Evolutionary conservation across 371 early-diverging fungal species (phyloP).

Genomic region (Encephalitozoon intestinalis): DNA sequence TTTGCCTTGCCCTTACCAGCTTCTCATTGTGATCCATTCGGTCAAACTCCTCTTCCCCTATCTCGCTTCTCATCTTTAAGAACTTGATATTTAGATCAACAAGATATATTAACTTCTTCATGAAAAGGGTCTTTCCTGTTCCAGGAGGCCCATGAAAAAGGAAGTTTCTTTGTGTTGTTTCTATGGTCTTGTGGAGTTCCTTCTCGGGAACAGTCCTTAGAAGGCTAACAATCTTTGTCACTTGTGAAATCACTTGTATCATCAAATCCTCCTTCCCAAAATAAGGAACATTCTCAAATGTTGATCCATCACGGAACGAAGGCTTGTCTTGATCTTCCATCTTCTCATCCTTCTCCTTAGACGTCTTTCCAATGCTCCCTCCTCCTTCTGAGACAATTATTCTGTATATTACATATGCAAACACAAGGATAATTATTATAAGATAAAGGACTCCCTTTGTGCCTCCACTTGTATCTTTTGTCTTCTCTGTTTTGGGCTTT

Average conservation of each 20-base stretch:
- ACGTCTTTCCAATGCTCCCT: neutral
- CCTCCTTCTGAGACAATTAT: neutral
- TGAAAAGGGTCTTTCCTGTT: conserved; percentile 57
- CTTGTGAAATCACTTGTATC: neutral
- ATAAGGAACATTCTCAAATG: conserved; percentile 13
- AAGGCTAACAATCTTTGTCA: neutral
- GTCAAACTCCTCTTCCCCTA: neutral
- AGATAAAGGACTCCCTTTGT: neutral
- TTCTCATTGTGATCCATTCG: conserved; percentile 33
- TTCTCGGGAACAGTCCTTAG: neutral
- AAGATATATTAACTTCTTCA: conserved; percentile 30
- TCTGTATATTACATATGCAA: neutral
- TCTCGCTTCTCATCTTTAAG: neutral
- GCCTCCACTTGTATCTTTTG: too few relatives aligned
- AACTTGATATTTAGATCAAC: conserved; percentile 38
- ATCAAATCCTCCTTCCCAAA: conserved; percentile 14
- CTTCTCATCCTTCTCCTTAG: neutral
- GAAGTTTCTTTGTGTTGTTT: conserved; percentile 29
- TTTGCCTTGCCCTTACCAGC: conserved; percentile 4
- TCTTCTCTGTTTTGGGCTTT: neutral
- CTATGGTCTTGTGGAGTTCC: conserved; percentile 2
- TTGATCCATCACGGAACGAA: neutral
- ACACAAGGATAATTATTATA: neutral
- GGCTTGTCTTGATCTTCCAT: neutral
- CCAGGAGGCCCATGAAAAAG: conserved; percentile 56